phyloP scores from a whole-genome alignment of 2,329 filamentous ascomycete genomes.

The Aspergillus ustus region DNA sequence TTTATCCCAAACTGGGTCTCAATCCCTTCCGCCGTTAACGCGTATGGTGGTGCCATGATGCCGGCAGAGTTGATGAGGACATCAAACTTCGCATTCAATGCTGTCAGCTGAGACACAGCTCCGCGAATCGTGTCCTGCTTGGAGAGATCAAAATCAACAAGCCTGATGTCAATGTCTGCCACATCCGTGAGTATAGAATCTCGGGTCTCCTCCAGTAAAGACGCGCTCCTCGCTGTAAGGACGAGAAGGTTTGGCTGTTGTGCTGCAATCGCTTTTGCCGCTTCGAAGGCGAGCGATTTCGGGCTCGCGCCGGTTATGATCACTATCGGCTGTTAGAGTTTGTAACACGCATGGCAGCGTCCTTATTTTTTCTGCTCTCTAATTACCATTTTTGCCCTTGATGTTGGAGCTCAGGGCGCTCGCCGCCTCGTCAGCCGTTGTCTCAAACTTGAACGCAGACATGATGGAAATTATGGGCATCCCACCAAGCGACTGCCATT shows the following conservation, averaged over 20 bases:
- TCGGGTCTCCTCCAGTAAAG: background rate
- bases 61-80: conserved; percentile 6
- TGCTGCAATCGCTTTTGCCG: background rate
- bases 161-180: background rate
- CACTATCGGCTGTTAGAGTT: background rate
- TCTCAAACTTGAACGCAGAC: background rate
- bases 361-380: background rate
- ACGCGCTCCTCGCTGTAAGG: background rate
- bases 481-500: too few relatives aligned
- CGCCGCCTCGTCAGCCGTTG: background rate
- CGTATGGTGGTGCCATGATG: conserved; percentile 6
- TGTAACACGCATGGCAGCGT: background rate
- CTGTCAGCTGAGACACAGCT: background rate
- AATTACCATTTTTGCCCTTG: conserved; percentile 1
- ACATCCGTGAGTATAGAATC: background rate
- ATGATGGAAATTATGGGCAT: background rate
- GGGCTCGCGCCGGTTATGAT: conserved; percentile 5
- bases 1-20: conserved; percentile 12
- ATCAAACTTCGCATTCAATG: background rate
- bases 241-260: background rate
- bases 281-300: background rate
- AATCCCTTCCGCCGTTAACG: background rate
- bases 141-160: background rate
- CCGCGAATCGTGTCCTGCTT: background rate
- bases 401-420: background rate